Base-by-base conservation (phyloP, 2,329 filamentous ascomycete genomes). In the Sordariomycetes sp. region DNA sequence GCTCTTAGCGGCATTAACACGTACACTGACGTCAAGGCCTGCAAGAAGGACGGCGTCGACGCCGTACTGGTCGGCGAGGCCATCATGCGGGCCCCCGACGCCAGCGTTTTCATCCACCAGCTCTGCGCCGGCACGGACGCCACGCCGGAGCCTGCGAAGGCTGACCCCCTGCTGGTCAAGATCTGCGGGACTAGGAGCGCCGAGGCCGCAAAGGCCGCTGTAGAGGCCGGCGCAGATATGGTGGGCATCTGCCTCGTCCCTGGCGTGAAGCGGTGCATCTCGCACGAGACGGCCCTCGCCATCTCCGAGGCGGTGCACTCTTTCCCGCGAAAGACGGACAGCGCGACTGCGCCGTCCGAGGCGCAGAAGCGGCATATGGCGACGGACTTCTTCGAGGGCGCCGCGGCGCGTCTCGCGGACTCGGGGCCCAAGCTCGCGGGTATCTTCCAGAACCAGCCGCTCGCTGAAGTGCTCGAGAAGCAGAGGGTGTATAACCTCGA, bases 11-110 rank as follows among this genome's bases (percentile, higher is more conserved):
- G 94, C 53, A 99, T 99, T 64, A 90, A 89, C 62, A 88, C 86
- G 0, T 82, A 94, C 34, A 81, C 91, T 59, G 94, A 99, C 68
- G 92, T 99, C 6, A 76, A 89, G 60, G 85, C 89, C 60, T 96
- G 95, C 70, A 85, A 89, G 67, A 85, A 85, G 59, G 91, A 95
- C 64, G 91, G 92, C 22, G 90, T 99, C 54, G 89, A 91, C 63
- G 94, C 92, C 54, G 86, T 99, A 13, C 80, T 99, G 4, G 92
- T 99, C 8, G 94, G 94, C 17, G 94, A 99, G 70, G 89, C 95
- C 55, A 82, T 99, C 62, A 97, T 99, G 92, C 84, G 90, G 60
- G 91, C 94, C 2, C 79, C 86, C 12, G 82, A 97, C 65, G 90
- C 90, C 12, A 80, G 84, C 24, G 74, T 78, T 24, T 99, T 99